Evolutionary conservation across 352 stramenopile genomes (phyloP).

Genomic region (Nothophytophthora sp.): DNA sequence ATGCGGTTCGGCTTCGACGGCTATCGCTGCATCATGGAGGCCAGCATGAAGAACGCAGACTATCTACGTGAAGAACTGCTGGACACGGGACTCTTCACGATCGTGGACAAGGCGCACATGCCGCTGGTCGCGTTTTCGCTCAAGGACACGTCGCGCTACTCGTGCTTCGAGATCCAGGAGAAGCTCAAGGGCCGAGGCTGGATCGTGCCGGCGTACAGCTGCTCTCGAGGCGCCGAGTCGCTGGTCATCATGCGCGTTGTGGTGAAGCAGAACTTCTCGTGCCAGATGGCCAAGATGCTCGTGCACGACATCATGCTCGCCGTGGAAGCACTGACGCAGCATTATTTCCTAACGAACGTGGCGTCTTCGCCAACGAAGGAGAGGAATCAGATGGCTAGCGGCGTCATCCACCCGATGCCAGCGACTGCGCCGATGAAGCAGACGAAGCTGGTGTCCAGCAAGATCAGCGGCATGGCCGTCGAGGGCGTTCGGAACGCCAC

Average conservation of each 20-base stretch:
- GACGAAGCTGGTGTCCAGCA: no score
- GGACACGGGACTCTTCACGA: slow-evolving; percentile 66
- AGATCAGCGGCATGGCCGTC: no score
- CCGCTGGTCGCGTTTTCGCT: slow-evolving; percentile 75
- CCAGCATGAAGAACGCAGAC: slow-evolving; percentile 74
- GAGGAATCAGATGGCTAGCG: no score
- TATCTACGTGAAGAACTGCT: slow-evolving; percentile 64
- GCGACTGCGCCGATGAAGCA: no score
- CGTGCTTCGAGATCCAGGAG: slow-evolving; percentile 86
- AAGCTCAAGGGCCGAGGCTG: slow-evolving; percentile 66
- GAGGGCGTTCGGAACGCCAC: no score
- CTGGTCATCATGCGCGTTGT: slow-evolving; percentile 83
- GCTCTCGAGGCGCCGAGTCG: slow-evolving; percentile 59
- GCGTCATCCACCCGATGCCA: no score
- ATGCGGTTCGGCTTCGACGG: slow-evolving; percentile 82
- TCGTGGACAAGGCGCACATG: slow-evolving; percentile 84
- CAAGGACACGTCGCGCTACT: slow-evolving; percentile 57
- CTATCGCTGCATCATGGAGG: slow-evolving; percentile 76
- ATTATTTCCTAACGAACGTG: slow-evolving; percentile 43
- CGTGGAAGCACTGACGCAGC: slow-evolving; percentile 62
- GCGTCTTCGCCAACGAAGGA: slow-evolving; percentile 57
- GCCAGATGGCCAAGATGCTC: slow-evolving; percentile 77
- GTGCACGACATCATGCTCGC: slow-evolving; percentile 70
- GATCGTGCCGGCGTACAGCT: slow-evolving; percentile 84
- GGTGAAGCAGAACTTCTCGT: slow-evolving; percentile 81